Percentiles rank a stretch among this genome's conserved stretches.
These are phyloP conservation scores for Pyracantha coccinea DNA, from an alignment of 331 rosid genomes.

Conservation along the genomic window DNA sequence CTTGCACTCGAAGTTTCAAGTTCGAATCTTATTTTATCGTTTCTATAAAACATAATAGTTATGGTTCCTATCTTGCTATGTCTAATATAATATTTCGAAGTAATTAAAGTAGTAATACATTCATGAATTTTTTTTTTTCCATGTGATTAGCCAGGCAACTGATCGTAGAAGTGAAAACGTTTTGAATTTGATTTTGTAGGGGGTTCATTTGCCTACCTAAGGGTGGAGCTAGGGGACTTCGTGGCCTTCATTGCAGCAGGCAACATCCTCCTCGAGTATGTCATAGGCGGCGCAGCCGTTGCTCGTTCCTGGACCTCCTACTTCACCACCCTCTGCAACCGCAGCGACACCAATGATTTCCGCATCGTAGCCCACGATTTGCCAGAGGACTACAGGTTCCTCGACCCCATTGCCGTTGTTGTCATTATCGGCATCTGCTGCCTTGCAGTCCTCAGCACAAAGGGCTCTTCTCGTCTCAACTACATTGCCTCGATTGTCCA, in stretches of 20 bases:
- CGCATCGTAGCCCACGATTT: constrained; percentile 36
- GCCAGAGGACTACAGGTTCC: constrained; percentile 25
- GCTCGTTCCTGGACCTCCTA: constrained; percentile 93
- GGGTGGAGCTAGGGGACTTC: constrained; percentile 87
- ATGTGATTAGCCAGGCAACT: no score
- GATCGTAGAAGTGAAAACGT: no score
- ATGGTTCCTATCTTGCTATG: no score
- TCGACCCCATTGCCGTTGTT: constrained; percentile 61
- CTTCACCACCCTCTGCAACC: constrained; percentile 77
- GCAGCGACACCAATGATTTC: constrained; percentile 32
- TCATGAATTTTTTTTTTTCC: no score
- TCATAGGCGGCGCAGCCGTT: constrained; percentile 62
- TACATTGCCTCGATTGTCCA: constrained; percentile 76
- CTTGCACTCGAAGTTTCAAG: no score
- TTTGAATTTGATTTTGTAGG: constrained; percentile 27
- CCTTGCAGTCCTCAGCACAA: constrained; percentile 68
- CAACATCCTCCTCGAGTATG: constrained; percentile 75
- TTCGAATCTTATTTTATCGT: no score
- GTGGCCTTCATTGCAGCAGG: constrained; percentile 76
- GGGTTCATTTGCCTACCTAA: constrained; percentile 82
- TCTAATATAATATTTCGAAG: no score
- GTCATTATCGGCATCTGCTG: constrained; percentile 35
- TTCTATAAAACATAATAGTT: not conserved
- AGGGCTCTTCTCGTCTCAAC: constrained; percentile 75
- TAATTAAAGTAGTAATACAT: no score